Percentiles rank a stretch among this genome's conserved stretches.
These are phyloP conservation scores for Leccinum sublutescens DNA, from an alignment of 768 basidiomycete genomes.

Conservation along the genomic window DNA sequence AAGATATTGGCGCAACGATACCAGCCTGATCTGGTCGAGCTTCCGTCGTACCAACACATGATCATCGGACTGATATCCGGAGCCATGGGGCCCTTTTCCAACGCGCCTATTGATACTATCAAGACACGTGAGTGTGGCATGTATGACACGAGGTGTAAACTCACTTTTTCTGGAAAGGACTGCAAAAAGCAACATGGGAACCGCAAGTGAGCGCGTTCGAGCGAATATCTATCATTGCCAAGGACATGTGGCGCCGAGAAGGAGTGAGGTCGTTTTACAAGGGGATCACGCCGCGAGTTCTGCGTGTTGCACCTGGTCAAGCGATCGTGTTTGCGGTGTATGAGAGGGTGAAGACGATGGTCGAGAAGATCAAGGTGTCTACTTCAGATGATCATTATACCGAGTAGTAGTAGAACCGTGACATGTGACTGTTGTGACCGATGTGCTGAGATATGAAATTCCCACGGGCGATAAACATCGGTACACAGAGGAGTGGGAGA, in stretches of 20 bases:
- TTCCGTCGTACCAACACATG: constrained; percentile 97
- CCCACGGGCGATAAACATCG: constrained; percentile 36
- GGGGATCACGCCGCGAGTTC: constrained; percentile 94
- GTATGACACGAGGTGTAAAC: neutral
- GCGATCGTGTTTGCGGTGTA: constrained; percentile 98
- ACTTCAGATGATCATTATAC: constrained; percentile 64
- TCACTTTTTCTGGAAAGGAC: constrained; percentile 43
- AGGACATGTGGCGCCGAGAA: constrained; percentile 93
- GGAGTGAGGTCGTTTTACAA: constrained; percentile 93
- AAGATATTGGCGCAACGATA: constrained; percentile 76
- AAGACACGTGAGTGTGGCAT: constrained; percentile 74
- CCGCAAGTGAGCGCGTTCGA: constrained; percentile 77
- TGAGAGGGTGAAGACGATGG: constrained; percentile 74
- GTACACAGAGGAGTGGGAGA: constrained; percentile 26
- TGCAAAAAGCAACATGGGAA: constrained; percentile 78
- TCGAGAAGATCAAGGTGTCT: constrained; percentile 65
- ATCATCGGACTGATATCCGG: constrained; percentile 92
- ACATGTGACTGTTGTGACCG: constrained; percentile 22
- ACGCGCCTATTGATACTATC: constrained; percentile 93
- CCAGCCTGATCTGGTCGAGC: constrained; percentile 76
- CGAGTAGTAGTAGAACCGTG: constrained; percentile 40
- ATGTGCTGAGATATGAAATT: constrained; percentile 33
- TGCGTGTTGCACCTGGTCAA: constrained; percentile 95
- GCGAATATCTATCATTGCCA: constrained; percentile 75
- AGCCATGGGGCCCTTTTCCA: constrained; percentile 97